Percentiles rank a stretch among this genome's conserved stretches.
These are phyloP conservation scores for Xylariaceae sp. DNA, from an alignment of 2,329 filamentous ascomycete genomes.

Conservation along the genomic window DNA sequence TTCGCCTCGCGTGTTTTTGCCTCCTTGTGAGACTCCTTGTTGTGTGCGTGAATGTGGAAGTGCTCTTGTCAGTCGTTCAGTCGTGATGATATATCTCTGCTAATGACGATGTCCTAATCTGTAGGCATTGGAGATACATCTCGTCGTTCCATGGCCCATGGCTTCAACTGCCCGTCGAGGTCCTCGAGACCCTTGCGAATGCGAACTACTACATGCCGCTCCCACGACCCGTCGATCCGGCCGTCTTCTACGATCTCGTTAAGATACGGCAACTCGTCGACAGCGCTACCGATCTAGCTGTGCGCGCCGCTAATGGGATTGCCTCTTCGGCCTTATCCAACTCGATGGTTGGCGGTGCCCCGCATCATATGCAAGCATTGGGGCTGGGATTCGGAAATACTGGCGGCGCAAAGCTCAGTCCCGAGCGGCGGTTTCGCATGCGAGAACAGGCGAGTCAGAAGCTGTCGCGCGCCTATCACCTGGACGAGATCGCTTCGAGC, in stretches of 20 bases:
- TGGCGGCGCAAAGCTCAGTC: conserved; percentile 62
- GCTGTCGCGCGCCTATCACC: conserved; percentile 68
- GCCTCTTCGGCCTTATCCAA: conserved; percentile 59
- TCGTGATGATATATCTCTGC: not conserved
- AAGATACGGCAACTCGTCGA: conserved; percentile 78
- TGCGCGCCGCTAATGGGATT: conserved; percentile 69
- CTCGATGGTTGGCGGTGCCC: conserved; percentile 39
- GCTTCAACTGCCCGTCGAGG: conserved; percentile 72
- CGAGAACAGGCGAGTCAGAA: conserved; percentile 75
- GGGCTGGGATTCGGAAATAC: conserved; percentile 56
- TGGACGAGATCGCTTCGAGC: conserved; percentile 79
- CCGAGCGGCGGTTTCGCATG: conserved; percentile 72
- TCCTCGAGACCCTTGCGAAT: conserved; percentile 72
- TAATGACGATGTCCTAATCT: conserved; percentile 4
- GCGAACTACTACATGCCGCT: conserved; percentile 73
- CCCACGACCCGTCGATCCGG: conserved; percentile 71
- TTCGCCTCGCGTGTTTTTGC: not conserved
- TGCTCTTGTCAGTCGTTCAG: conserved; percentile 12
- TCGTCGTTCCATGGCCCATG: conserved; percentile 79
- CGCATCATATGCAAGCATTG: conserved; percentile 35
- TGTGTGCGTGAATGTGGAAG: conserved; percentile 1
- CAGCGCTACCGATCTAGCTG: conserved; percentile 70
- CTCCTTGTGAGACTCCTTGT: not conserved
- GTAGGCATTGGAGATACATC: conserved; percentile 78
- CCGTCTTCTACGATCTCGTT: conserved; percentile 76